A percentile compares a stretch with the other conserved stretches of the same genome.
Conservation (phyloP, 257 asterid genomes). For the Datura wrightii region DNA sequence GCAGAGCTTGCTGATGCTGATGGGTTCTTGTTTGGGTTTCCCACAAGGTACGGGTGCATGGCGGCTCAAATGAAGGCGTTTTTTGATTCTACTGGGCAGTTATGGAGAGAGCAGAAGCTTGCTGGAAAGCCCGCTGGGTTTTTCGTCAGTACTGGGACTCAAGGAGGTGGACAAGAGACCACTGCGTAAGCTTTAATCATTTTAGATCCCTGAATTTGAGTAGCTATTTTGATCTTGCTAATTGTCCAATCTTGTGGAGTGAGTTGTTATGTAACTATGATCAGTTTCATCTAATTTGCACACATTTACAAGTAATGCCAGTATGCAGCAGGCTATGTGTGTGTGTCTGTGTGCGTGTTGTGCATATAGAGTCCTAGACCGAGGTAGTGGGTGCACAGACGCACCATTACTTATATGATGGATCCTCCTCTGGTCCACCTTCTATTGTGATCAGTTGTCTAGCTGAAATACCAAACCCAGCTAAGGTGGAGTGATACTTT, state of each 20-base stretch:
- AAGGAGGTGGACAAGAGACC: slow-evolving; percentile 98
- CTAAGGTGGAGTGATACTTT: slow-evolving; percentile 1
- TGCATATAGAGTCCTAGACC: neutral
- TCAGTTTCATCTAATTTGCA: neutral
- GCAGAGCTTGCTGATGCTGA: slow-evolving; percentile 65
- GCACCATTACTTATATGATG: neutral
- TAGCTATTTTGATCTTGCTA: neutral
- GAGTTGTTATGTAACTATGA: neutral
- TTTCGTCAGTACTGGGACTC: slow-evolving; percentile 98
- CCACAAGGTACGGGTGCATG: slow-evolving; percentile 91
- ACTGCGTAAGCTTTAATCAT: slow-evolving; percentile 71
- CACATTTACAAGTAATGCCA: neutral
- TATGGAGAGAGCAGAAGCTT: slow-evolving; percentile 88
- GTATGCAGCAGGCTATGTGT: neutral
- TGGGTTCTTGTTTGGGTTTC: slow-evolving; percentile 86
- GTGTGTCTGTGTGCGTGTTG: neutral
- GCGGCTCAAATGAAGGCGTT: slow-evolving; percentile 97
- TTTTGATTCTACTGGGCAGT: slow-evolving; percentile 79
- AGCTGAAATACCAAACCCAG: neutral
- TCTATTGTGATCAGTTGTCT: neutral
- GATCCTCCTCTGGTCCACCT: neutral
- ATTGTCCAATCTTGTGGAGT: neutral
- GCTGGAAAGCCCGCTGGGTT: slow-evolving; percentile 96
- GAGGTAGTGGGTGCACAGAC: neutral
- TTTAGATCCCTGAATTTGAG: neutral